These are phyloP conservation scores for Panaeolus papilionaceus DNA, from an alignment of 768 basidiomycete genomes.

Conservation along the genomic window DNA sequence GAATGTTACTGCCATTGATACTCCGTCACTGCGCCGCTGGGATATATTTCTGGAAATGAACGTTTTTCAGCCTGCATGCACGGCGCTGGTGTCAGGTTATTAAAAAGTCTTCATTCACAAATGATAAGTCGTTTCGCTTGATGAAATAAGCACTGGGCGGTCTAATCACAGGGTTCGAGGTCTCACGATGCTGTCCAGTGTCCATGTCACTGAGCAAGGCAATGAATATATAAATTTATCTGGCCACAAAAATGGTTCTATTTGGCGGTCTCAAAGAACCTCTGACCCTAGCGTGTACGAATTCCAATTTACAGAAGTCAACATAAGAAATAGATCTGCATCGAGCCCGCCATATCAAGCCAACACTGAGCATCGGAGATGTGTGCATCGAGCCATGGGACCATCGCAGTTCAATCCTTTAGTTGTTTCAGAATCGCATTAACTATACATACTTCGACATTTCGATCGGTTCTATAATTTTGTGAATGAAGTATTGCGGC, in stretches of 20 bases:
- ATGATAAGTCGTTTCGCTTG: neutral
- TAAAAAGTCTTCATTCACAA: neutral
- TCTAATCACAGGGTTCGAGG: constrained; percentile 1
- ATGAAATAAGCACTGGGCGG: constrained; percentile 9
- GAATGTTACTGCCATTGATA: neutral
- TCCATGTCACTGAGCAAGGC: neutral
- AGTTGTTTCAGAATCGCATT: constrained; percentile 1
- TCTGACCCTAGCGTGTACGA: neutral
- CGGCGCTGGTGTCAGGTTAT: neutral
- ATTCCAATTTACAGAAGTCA: neutral
- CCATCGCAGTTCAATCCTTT: neutral
- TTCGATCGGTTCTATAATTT: neutral
- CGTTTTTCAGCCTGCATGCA: neutral
- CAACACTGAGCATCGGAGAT: constrained; percentile 8
- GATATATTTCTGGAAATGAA: neutral
- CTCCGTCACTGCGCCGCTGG: neutral
- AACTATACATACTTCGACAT: neutral
- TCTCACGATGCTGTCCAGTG: neutral
- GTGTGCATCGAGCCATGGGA: constrained; percentile 1
- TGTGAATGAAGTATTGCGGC: neutral
- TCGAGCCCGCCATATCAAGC: constrained; percentile 5
- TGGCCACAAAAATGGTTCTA: neutral
- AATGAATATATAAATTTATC: constrained; percentile 2
- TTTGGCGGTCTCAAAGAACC: constrained; percentile 10
- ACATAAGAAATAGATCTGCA: neutral